These are phyloP conservation scores for Rosa chinensis DNA, from an alignment of 306 rosid species.

Conservation along the genomic window DNA sequence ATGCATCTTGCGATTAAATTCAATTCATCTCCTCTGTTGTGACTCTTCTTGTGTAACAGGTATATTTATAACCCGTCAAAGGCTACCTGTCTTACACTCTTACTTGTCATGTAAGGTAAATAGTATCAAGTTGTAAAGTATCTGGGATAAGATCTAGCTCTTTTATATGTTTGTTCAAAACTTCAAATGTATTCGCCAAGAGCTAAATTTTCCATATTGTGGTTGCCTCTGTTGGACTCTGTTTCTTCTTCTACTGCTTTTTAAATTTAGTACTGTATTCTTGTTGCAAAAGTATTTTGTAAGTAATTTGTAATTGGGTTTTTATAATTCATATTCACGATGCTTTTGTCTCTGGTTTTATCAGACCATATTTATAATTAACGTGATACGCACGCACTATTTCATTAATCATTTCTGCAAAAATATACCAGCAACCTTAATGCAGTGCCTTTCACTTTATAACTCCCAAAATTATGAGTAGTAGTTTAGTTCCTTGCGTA, in stretches of 20 bases:
- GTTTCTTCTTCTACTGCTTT: background rate
- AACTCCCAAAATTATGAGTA: background rate
- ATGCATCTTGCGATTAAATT: background rate
- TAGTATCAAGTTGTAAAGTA: background rate
- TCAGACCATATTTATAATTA: too few species aligned
- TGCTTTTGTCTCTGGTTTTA: background rate
- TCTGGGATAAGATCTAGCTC: too few species aligned
- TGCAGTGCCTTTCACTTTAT: background rate
- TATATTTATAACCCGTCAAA: background rate
- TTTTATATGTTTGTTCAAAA: background rate
- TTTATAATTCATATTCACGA: background rate
- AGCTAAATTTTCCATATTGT: background rate
- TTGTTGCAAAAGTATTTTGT: too few species aligned
- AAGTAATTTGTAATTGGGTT: too few species aligned
- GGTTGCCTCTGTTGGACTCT: background rate
- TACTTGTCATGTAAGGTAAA: constrained; percentile 2
- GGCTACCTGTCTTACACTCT: background rate
- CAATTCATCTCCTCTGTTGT: background rate
- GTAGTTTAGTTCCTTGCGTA: background rate
- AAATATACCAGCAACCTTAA: background rate
- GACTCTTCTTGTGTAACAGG: background rate
- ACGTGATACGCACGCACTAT: background rate
- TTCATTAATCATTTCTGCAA: background rate
- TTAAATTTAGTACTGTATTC: too few species aligned
- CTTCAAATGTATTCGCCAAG: background rate